Conservation (phyloP, 768 basidiomycete species). For the Lentinula sp. region DNA sequence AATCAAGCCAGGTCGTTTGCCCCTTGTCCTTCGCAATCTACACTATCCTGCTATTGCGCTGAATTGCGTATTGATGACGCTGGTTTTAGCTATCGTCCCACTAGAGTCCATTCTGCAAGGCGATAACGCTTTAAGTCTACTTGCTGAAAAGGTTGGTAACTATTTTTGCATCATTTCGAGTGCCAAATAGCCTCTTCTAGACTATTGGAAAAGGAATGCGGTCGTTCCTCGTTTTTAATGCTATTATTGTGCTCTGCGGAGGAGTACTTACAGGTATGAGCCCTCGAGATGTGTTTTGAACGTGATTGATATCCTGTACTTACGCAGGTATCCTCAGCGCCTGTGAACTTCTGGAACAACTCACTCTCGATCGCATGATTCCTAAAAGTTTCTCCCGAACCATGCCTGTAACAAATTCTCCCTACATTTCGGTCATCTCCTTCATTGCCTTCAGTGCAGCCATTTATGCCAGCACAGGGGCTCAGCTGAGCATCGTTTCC, state of each 20-base stretch:
- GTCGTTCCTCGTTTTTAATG: conserved; percentile 58
- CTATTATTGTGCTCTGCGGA: conserved; percentile 65
- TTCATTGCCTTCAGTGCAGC: conserved; percentile 44
- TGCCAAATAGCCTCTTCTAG: conserved; percentile 21
- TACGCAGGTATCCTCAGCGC: conserved; percentile 48
- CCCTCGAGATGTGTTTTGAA: background rate
- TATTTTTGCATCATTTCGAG: background rate
- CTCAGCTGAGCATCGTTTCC: conserved; percentile 46
- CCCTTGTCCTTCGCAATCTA: conserved; percentile 58
- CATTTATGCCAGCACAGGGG: conserved; percentile 55
- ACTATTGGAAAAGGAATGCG: conserved; percentile 57
- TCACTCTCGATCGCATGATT: conserved; percentile 55
- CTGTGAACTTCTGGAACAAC: conserved; percentile 51
- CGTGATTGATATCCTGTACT: background rate
- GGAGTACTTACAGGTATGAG: conserved; percentile 59
- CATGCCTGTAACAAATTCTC: conserved; percentile 44
- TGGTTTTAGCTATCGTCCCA: conserved; percentile 57
- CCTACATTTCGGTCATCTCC: conserved; percentile 43
- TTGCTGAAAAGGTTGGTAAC: conserved; percentile 47
- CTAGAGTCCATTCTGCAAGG: conserved; percentile 39
- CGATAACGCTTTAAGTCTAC: conserved; percentile 57
- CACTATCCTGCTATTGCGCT: conserved; percentile 54
- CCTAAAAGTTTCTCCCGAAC: conserved; percentile 44
- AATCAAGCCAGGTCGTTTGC: conserved; percentile 50
- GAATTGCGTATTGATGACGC: conserved; percentile 49